A percentile compares a stretch with the other conserved stretches of the same genome.
Evolutionary conservation across 108 stramenopile genomes (phyloP).

Genomic region (Skeletonema menzelii): DNA sequence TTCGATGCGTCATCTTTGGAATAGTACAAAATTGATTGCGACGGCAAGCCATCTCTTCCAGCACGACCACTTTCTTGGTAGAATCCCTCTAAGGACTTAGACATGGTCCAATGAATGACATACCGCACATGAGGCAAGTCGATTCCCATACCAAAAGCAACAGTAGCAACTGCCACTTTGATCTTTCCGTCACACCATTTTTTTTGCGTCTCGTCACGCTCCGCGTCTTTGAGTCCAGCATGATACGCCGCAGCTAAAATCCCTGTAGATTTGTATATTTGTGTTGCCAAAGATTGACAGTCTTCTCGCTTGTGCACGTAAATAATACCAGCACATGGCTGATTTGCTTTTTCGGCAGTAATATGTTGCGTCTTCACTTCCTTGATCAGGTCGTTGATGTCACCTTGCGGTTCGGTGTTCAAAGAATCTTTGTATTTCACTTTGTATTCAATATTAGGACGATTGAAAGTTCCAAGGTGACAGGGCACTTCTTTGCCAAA

Average conservation of each 20-base stretch:
- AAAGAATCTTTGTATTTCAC: conserved; percentile 65
- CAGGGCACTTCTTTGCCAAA: conserved; percentile 43
- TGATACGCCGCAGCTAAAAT: conserved; percentile 54
- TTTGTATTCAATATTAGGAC: conserved; percentile 91
- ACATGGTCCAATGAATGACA: conserved; percentile 88
- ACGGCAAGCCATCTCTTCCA: conserved; percentile 83
- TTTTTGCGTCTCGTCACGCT: conserved; percentile 55
- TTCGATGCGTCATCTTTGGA: conserved; percentile 74
- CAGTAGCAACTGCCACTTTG: conserved; percentile 77
- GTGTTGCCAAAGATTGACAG: conserved; percentile 46
- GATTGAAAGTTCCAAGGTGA: conserved; percentile 86
- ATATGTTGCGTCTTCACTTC: conserved; percentile 64
- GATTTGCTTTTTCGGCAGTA: conserved; percentile 21
- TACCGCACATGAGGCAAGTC: conserved; percentile 85
- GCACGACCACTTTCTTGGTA: conserved; percentile 91
- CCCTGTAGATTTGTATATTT: conserved; percentile 34
- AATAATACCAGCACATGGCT: conserved; percentile 84
- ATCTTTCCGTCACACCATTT: conserved; percentile 62
- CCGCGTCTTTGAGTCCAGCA: conserved; percentile 68
- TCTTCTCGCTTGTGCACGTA: conserved; percentile 94
- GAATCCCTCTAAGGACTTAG: conserved; percentile 87
- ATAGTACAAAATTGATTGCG: conserved; percentile 80
- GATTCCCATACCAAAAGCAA: conserved; percentile 96
- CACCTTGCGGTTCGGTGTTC: conserved; percentile 35
- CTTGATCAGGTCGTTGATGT: conserved; percentile 53